Conservation (phyloP, 495 filamentous ascomycete genomes). For the Aspergillus incahuasiensis region DNA sequence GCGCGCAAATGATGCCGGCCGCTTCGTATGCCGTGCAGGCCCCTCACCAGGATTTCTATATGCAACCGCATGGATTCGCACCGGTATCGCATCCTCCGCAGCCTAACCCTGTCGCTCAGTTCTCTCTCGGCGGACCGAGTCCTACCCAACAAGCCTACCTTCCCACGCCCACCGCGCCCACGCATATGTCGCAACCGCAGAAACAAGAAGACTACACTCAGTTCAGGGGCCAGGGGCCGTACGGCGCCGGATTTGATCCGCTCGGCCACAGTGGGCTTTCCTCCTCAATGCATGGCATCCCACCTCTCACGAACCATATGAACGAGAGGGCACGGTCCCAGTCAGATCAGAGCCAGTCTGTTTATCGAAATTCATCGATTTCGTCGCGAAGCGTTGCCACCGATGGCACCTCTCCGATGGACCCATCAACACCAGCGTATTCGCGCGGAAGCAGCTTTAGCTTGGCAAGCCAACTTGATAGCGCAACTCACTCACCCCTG, state of each 20-base stretch:
- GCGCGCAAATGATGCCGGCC: conserved; percentile 35
- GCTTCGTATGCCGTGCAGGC: conserved; percentile 35
- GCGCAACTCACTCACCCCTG: conserved; percentile 21
- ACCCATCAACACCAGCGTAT: conserved; percentile 36
- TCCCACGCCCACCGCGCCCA: conserved; percentile 27
- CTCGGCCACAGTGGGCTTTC: conserved; percentile 33
- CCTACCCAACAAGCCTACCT: conserved; percentile 36
- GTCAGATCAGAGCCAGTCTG: conserved; percentile 38
- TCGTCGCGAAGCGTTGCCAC: conserved; percentile 40
- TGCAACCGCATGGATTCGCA: conserved; percentile 30
- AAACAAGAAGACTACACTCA: conserved; percentile 38
- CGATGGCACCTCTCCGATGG: conserved; percentile 41
- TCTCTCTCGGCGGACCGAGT: conserved; percentile 33
- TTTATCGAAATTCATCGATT: conserved; percentile 42
- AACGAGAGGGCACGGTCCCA: conserved; percentile 40
- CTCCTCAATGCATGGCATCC: conserved; percentile 33
- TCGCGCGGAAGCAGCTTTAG: conserved; percentile 39
- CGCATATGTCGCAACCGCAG: conserved; percentile 5
- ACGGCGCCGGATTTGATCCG: conserved; percentile 35
- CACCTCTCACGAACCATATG: conserved; percentile 28
- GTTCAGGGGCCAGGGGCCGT: conserved; percentile 28
- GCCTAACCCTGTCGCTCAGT: conserved; percentile 30
- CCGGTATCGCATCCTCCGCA: conserved; percentile 36
- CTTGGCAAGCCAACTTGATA: conserved; percentile 34
- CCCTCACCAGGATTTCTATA: conserved; percentile 36